Evolutionary conservation across 2,329 filamentous ascomycete species (phyloP).

Genomic region (Setomelanomma holmii): DNA sequence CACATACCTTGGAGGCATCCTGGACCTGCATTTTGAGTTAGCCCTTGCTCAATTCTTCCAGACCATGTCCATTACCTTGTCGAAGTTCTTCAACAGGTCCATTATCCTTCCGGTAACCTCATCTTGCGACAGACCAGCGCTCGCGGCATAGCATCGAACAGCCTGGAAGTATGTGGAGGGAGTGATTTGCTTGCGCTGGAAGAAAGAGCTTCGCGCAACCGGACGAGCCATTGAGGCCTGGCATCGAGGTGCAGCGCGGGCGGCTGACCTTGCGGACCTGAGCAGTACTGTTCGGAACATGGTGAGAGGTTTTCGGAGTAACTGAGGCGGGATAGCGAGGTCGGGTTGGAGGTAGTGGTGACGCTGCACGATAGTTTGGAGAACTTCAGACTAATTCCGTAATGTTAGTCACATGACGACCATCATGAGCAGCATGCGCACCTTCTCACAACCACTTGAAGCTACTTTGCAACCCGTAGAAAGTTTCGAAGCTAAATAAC

Average conservation of each 20-base stretch:
- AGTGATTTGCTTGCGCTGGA: constrained; percentile 65
- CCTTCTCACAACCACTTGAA: constrained; percentile 6
- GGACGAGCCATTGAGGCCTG: constrained; percentile 64
- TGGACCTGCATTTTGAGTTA: constrained; percentile 62
- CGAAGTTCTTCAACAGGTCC: constrained; percentile 91
- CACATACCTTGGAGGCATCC: constrained; percentile 63
- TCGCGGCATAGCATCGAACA: constrained; percentile 86
- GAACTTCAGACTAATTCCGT: constrained; percentile 10
- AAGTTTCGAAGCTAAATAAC: not conserved
- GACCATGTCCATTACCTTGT: constrained; percentile 73
- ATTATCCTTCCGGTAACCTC: constrained; percentile 93
- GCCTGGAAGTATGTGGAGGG: constrained; percentile 71
- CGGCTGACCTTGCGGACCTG: constrained; percentile 70
- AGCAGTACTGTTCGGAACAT: constrained; percentile 93
- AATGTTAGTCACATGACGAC: constrained; percentile 5
- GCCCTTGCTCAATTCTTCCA: constrained; percentile 21
- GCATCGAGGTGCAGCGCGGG: constrained; percentile 51
- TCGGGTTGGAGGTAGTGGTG: constrained; percentile 34
- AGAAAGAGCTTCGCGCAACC: constrained; percentile 66
- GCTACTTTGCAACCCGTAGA: not conserved
- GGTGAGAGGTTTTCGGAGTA: constrained; percentile 46
- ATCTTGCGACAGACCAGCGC: constrained; percentile 75
- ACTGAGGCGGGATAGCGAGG: constrained; percentile 31
- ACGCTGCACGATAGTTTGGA: constrained; percentile 30
- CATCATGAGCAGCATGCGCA: constrained; percentile 8